Conservation (phyloP, 2,329 filamentous ascomycete species). For the Exserohilum turcica region DNA sequence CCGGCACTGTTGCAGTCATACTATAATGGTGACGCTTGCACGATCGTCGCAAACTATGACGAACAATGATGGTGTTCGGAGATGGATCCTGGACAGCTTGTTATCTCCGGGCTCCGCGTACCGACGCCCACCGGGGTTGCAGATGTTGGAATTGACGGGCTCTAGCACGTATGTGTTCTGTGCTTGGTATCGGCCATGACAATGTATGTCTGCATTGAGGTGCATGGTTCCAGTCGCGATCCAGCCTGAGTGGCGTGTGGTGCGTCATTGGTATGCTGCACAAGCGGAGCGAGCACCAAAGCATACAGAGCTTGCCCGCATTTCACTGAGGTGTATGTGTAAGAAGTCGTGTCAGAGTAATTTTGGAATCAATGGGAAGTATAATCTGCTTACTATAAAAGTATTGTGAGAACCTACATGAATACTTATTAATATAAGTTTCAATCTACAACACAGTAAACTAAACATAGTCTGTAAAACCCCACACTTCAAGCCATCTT, state of each 20-base stretch:
- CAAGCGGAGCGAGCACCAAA: neutral
- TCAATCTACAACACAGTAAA: too few species aligned
- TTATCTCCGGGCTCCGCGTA: conserved; percentile 9
- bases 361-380: too few species aligned
- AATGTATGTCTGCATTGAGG: neutral
- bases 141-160: neutral
- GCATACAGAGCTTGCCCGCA: conserved; percentile 8
- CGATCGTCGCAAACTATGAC: conserved; percentile 10
- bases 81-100: conserved; percentile 6
- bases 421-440: too few species aligned
- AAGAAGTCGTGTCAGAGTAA: too few species aligned
- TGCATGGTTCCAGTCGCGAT: neutral
- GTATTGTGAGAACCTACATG: too few species aligned
- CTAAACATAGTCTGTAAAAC: too few species aligned
- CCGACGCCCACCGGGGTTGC: neutral
- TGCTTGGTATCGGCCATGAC: neutral
- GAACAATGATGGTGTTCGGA: conserved; percentile 11
- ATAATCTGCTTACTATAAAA: too few species aligned
- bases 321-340: neutral
- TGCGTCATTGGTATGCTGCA: neutral
- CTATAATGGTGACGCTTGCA: conserved; percentile 16
- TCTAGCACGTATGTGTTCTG: neutral
- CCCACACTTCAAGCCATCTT: too few species aligned
- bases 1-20: neutral
- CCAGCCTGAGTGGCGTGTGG: neutral